phyloP scores from a whole-genome alignment of 1,284 basidiomycete genomes.

The Irpex sp. region DNA sequence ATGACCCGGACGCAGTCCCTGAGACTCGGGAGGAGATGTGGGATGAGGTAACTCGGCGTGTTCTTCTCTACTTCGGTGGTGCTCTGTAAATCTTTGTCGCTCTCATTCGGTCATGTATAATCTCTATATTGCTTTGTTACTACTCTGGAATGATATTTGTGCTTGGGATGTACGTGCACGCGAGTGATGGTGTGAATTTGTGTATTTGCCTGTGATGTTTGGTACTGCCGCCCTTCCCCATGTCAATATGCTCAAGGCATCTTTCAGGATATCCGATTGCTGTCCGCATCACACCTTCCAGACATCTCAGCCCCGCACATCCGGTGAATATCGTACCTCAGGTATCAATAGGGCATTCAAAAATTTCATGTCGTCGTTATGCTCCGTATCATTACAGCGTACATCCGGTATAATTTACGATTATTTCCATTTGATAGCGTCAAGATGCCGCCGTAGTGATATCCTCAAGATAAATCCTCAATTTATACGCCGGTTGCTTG shows the following conservation, averaged over 20 bases:
- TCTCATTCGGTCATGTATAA: neutral
- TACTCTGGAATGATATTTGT: neutral
- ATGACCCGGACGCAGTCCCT: neutral
- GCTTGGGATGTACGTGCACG: neutral
- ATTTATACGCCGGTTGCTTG: neutral
- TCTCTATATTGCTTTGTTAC: neutral
- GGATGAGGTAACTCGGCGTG: neutral
- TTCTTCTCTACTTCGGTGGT: neutral
- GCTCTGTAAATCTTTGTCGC: neutral
- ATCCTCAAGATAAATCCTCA: neutral
- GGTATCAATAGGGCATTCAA: neutral
- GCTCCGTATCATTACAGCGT: too few relatives aligned
- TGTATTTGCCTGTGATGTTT: neutral
- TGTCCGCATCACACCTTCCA: neutral
- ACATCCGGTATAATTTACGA: too few relatives aligned
- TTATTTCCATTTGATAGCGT: too few relatives aligned
- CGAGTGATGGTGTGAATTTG: neutral
- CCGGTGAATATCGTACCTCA: neutral
- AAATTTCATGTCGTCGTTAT: neutral
- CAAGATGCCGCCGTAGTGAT: too few relatives aligned
- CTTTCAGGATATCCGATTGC: neutral
- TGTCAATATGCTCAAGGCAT: neutral
- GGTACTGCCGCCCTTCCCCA: neutral
- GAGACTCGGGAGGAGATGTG: neutral
- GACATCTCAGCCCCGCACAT: neutral